Percentiles rank a stretch among this genome's conserved stretches.
phyloP scores from a whole-genome alignment of 345 rosid species.

The Boechera retrofracta region DNA sequence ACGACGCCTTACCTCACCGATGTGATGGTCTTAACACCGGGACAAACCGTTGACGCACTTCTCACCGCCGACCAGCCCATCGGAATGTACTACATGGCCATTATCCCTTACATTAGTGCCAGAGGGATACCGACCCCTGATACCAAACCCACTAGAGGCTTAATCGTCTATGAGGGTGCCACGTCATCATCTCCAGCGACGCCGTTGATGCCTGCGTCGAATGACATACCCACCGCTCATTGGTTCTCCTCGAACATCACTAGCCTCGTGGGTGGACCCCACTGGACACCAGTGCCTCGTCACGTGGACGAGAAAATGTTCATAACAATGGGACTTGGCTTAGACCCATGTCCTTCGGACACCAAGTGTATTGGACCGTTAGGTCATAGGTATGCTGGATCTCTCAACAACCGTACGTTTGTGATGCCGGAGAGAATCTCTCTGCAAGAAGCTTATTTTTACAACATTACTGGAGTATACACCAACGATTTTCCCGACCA shows the following conservation, averaged over 20 bases:
- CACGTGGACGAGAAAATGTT: conserved; percentile 72
- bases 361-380: conserved; percentile 51
- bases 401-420: conserved; percentile 76
- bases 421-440: conserved; percentile 49
- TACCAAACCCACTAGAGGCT: conserved; percentile 51
- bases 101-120: conserved; percentile 57
- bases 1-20: conserved; percentile 62
- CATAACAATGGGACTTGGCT: conserved; percentile 57
- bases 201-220: conserved; percentile 58
- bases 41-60: conserved; percentile 70
- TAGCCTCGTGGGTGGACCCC: conserved; percentile 51
- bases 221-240: conserved; percentile 62
- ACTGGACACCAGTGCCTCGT: conserved; percentile 71
- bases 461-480: conserved; percentile 58
- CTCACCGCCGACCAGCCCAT: conserved; percentile 58
- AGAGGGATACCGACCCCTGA: not conserved
- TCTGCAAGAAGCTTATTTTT: conserved; percentile 59
- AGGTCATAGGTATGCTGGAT: conserved; percentile 51
- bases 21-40: conserved; percentile 64
- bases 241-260: conserved; percentile 62
- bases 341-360: conserved; percentile 50
- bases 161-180: conserved; percentile 55
- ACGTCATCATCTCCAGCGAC: conserved; percentile 36
- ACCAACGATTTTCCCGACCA: conserved; percentile 62
- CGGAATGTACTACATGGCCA: conserved; percentile 73